Evolutionary conservation across 441 rosid species (phyloP), one percentile per base, ranked within the genome.

Genomic region (Capsella rubella): DNA sequence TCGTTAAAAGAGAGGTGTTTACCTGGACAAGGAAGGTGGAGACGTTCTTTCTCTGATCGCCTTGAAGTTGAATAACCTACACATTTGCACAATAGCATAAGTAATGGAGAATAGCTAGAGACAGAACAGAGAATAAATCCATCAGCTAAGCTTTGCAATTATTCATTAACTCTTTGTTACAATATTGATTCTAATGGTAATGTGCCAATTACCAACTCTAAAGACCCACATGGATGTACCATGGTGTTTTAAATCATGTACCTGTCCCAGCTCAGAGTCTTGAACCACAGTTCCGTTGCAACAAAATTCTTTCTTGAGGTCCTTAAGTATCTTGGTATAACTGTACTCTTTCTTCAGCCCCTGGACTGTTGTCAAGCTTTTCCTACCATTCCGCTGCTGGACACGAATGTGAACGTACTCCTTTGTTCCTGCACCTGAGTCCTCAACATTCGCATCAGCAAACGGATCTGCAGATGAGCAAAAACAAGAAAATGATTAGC

Each of bases 201-300:
- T 45, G 6, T 13, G 16, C 70, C 29, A 50, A 21, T 18, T 49
- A 25, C 5, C 28, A 31, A 18, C 9, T n/a, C 14, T 1, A 53
- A 32, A 13, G 10, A 39, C 6, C 4, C 13, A 39, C 50, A 25
- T 25, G 50, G 65, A n/a, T 42, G 18, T 27, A 27, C 10, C 18
- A 62, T 1, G 8, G 40, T 15, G n/a, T 3, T 27, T 54, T 5
- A 50, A 63, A 59, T 21, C 39, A 73, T 79, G 32, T 13, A 93
- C 98, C 94, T 93, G 91, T 34, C 98, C 98, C 69, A 93, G 81
- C 64, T 93, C 97, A 31, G 96, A 84, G 75, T 93, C 98, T 79
- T 93, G 91, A 28, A 93, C 98, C 18, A 93, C 97, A 1, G 96
- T 90, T 13, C 97, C 98, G 89, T 92, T 94, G 86, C 98, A 94